Percentiles rank a stretch among this genome's conserved stretches.
These are phyloP conservation scores for Mollisia scopiformis DNA, from an alignment of 2,329 filamentous ascomycete species.

Conservation along the genomic window DNA sequence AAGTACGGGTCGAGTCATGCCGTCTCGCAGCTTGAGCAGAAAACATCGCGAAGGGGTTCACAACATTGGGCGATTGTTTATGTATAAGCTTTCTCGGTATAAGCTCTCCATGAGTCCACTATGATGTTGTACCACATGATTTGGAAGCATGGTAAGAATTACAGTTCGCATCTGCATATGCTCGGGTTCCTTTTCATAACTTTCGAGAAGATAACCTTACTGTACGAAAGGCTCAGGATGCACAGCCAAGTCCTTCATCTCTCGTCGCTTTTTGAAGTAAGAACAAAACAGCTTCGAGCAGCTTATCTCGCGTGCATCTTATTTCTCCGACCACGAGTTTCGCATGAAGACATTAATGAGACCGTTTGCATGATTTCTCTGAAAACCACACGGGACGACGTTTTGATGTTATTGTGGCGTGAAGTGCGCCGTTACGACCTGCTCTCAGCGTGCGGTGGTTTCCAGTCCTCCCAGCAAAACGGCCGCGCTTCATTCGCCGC, in stretches of 20 bases:
- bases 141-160: background rate
- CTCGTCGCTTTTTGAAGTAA: background rate
- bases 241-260: background rate
- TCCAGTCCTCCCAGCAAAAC: background rate
- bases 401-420: background rate
- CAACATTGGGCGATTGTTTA: background rate
- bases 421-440: background rate
- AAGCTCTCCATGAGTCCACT: background rate
- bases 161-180: background rate
- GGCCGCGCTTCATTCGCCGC: background rate
- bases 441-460: background rate
- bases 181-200: background rate
- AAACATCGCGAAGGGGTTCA: background rate
- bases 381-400: background rate
- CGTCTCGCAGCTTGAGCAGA: background rate
- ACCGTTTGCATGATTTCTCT: conserved; percentile 9
- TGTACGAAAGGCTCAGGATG: background rate
- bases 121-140: background rate
- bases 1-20: background rate
- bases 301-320: background rate
- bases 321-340: background rate
- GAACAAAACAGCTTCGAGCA: background rate
- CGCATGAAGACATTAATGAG: conserved; percentile 12
- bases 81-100: background rate
- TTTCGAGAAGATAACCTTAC: background rate